phyloP scores from a whole-genome alignment of 106 monocot species.

The Ottelia alismoides region DNA sequence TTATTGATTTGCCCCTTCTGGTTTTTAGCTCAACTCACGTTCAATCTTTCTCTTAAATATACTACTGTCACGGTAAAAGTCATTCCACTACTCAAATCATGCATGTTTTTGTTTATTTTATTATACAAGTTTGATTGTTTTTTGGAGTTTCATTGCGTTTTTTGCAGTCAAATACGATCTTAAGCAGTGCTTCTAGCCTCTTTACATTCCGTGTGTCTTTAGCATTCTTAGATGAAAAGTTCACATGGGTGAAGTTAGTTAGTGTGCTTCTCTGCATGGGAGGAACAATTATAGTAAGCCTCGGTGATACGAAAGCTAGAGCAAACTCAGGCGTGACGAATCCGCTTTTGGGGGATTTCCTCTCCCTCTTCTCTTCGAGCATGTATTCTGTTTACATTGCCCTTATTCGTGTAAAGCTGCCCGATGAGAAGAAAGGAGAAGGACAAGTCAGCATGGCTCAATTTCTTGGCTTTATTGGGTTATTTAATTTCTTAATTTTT shows the following conservation, averaged over 20 bases:
- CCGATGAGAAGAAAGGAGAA: slow-evolving; percentile 56
- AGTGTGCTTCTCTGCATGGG: too few relatives aligned
- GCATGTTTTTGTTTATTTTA: neutral
- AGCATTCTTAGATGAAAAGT: slow-evolving; percentile 54
- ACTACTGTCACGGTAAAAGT: slow-evolving; percentile 73
- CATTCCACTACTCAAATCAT: neutral
- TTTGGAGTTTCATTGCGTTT: slow-evolving; percentile 28
- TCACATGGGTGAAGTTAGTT: slow-evolving; percentile 80
- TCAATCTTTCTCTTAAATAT: too few relatives aligned
- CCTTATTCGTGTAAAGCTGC: slow-evolving; percentile 58
- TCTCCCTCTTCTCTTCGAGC: slow-evolving; percentile 51
- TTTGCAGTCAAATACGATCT: too few relatives aligned
- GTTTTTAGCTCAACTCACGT: slow-evolving; percentile 76
- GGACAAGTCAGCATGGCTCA: slow-evolving; percentile 66
- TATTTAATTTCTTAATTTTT: slow-evolving; percentile 64
- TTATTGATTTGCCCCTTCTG: slow-evolving; percentile 76
- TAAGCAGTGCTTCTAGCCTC: too few relatives aligned
- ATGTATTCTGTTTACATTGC: slow-evolving; percentile 76
- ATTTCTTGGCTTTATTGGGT: slow-evolving; percentile 68
- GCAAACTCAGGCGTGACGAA: slow-evolving; percentile 40
- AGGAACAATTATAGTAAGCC: slow-evolving; percentile 62
- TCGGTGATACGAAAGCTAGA: slow-evolving; percentile 37
- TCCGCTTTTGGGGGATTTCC: slow-evolving; percentile 57
- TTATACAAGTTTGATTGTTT: neutral
- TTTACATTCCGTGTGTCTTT: too few relatives aligned